These are phyloP conservation scores for Hericium erinaceus DNA, from an alignment of 768 basidiomycete species.

Conservation along the genomic window DNA sequence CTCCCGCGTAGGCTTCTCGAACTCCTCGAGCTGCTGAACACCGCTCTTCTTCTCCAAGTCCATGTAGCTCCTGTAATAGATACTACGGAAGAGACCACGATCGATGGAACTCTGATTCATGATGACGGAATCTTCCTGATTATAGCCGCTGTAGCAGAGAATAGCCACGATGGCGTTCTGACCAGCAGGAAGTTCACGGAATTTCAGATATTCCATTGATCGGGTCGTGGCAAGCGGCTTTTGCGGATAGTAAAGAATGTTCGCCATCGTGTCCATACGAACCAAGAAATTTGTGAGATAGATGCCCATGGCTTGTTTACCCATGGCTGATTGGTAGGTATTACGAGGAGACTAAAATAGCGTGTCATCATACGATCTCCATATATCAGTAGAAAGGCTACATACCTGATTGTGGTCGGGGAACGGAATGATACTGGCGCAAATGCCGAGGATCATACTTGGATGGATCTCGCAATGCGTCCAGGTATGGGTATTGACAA, in stretches of 20 bases:
- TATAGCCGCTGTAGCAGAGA: conserved; percentile 97
- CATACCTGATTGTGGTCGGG: conserved; percentile 97
- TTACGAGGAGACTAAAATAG: conserved; percentile 89
- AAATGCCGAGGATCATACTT: conserved; percentile 97
- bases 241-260: conserved; percentile 98
- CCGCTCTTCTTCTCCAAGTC: conserved; percentile 97
- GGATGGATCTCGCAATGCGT: conserved; percentile 99
- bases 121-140: conserved; percentile 99
- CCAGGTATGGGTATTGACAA: conserved; percentile 82
- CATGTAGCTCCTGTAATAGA: conserved; percentile 98
- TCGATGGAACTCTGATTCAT: conserved; percentile 99
- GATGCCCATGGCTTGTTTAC: conserved; percentile 99
- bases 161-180: conserved; percentile 99
- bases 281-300: conserved; percentile 97
- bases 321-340: conserved; percentile 99
- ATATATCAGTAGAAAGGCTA: conserved; percentile 5
- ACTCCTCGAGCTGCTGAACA: conserved; percentile 85
- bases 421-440: conserved; percentile 98
- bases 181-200: conserved; percentile 97
- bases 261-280: conserved; percentile 99
- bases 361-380: conserved; percentile 3
- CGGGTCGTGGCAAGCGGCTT: conserved; percentile 98
- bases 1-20: conserved; percentile 91
- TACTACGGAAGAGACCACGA: conserved; percentile 94
- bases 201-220: conserved; percentile 98